Conservation (phyloP, 164 flowering plant species). For the Macadamia tetraphylla region DNA sequence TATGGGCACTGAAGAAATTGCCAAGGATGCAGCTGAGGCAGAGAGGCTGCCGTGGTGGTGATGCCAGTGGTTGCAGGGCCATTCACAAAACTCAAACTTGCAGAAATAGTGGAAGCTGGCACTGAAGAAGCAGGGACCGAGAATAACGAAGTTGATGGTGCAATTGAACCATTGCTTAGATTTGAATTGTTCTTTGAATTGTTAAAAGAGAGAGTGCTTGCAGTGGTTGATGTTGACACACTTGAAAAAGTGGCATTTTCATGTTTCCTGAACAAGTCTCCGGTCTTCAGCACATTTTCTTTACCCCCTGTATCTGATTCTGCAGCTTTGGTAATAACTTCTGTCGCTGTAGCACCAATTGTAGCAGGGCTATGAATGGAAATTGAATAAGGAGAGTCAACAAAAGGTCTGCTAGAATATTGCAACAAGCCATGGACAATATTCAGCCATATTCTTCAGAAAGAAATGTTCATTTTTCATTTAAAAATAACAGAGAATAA, state of each 20-base stretch:
- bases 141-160: conserved; percentile 24
- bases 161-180: conserved; percentile 33
- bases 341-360: conserved; percentile 11
- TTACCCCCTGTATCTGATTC: conserved; percentile 26
- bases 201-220: conserved; percentile 29
- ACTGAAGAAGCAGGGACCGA: conserved; percentile 14
- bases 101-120: not conserved
- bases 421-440: not conserved
- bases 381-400: not conserved
- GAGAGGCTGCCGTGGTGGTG: conserved; percentile 15
- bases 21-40: conserved; percentile 23
- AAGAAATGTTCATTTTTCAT: too few relatives aligned
- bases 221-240: conserved; percentile 21
- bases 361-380: conserved; percentile 27
- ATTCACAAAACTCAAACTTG: not conserved
- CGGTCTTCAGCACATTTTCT: conserved; percentile 8
- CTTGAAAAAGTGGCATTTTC: conserved; percentile 22
- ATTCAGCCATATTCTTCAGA: not conserved
- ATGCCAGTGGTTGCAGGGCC: conserved; percentile 11
- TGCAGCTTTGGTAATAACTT: conserved; percentile 11
- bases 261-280: conserved; percentile 13
- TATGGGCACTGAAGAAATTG: conserved; percentile 18
- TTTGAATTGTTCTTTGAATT: conserved; percentile 19
- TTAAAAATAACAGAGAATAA: too few relatives aligned
- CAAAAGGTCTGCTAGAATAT: not conserved